phyloP scores from a whole-genome alignment of 805 yeast species.

The Brettanomyces sp. region DNA sequence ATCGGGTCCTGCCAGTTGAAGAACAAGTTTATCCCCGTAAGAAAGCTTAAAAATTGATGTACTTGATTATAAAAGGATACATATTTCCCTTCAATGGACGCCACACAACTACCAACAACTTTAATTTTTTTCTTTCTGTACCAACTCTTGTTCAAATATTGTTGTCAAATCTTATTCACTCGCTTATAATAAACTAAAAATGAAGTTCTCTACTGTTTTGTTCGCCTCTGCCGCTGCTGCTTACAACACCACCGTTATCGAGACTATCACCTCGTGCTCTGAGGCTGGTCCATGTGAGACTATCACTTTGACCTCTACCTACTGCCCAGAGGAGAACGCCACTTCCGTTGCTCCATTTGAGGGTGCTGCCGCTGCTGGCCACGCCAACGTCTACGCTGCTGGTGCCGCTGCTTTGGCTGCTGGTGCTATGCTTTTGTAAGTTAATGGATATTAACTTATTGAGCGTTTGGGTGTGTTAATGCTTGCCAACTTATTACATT shows the following conservation, averaged over 20 bases:
- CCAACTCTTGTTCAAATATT: neutral
- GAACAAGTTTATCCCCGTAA: no score
- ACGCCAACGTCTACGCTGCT: slow-evolving; percentile 19
- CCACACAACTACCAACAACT: no score
- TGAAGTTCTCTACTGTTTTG: slow-evolving; percentile 36
- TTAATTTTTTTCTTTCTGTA: neutral
- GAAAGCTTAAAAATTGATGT: no score
- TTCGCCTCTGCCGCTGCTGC: slow-evolving; percentile 29
- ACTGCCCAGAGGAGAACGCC: slow-evolving; percentile 4
- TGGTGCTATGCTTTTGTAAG: slow-evolving; percentile 22
- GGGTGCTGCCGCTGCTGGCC: slow-evolving; percentile 4
- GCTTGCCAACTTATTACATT: no score
- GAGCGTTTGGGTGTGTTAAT: no score
- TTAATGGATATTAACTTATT: no score
- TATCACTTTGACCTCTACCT: slow-evolving; percentile 1
- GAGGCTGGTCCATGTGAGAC: slow-evolving; percentile 23
- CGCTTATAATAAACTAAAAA: slow-evolving; percentile 14
- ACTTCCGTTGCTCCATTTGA: slow-evolving; percentile 10
- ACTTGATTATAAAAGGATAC: no score
- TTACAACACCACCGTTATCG: slow-evolving; percentile 21
- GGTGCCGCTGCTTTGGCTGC: slow-evolving; percentile 23
- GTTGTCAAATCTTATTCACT: no score
- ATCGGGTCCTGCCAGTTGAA: no score
- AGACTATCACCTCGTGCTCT: slow-evolving; percentile 28
- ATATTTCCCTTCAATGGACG: no score